Evolutionary conservation across 805 yeast species (phyloP).

Genomic region (Wickerhamomyces rabaulensis): DNA sequence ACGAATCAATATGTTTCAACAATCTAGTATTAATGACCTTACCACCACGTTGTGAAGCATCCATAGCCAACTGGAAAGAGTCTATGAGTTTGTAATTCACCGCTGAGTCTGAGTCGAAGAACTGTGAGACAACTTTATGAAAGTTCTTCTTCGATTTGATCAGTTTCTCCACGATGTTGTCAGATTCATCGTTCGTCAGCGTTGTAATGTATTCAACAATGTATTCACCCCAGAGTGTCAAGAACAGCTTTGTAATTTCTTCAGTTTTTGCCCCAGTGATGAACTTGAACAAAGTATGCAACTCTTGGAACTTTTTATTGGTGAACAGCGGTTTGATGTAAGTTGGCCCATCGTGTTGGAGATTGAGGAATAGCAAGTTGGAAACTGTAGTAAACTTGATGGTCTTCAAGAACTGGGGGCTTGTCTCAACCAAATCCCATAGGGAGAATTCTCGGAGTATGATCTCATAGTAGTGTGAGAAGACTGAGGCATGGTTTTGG

Average conservation of each 20-base stretch:
- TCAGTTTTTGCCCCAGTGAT: constrained; percentile 5
- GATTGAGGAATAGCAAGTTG: constrained; percentile 8
- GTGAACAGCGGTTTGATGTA: constrained; percentile 12
- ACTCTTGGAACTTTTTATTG: constrained; percentile 2
- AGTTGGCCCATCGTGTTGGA: constrained; percentile 1
- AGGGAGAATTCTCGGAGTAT: constrained; percentile 9
- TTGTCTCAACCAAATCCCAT: constrained; percentile 8
- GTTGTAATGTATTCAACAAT: constrained; percentile 7
- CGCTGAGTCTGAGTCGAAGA: constrained; percentile 7
- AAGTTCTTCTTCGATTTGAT: constrained; percentile 16
- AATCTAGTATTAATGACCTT: constrained; percentile 9
- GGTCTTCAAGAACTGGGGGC: neutral
- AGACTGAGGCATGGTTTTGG: neutral
- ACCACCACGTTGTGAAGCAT: constrained; percentile 2
- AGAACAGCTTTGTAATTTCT: constrained; percentile 1
- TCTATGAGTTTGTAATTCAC: constrained; percentile 19
- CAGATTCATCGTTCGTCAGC: constrained; percentile 3
- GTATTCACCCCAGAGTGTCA: constrained; percentile 11
- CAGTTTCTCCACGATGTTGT: constrained; percentile 10
- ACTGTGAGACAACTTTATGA: constrained; percentile 4
- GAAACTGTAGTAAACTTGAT: constrained; percentile 1
- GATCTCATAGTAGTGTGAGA: constrained; percentile 4
- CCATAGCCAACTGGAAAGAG: constrained; percentile 14
- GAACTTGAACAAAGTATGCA: constrained; percentile 11
- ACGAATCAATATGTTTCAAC: constrained; percentile 14